Conservation (phyloP, 805 yeast species). For the Hanseniaspora jakobsenii region DNA sequence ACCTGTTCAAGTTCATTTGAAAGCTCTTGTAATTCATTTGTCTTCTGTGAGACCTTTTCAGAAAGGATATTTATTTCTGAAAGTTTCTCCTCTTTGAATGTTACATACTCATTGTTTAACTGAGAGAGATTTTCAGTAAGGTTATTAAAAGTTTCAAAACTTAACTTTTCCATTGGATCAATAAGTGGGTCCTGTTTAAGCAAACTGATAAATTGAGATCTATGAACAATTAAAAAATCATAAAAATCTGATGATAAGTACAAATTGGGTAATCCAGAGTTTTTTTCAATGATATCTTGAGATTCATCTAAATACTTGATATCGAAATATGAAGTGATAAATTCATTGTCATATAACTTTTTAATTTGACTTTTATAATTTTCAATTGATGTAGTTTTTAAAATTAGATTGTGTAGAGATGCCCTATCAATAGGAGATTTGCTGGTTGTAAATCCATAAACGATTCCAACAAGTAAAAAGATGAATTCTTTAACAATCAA, state of each 20-base stretch:
- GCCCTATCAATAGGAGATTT: conserved; percentile 43
- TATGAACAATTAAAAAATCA: conserved; percentile 55
- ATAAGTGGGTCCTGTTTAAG: conserved; percentile 59
- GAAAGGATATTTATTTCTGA: conserved; percentile 21
- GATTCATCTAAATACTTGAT: conserved; percentile 53
- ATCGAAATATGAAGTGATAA: conserved; percentile 46
- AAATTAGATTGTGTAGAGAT: conserved; percentile 50
- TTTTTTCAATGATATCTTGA: conserved; percentile 1
- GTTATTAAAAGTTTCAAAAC: conserved; percentile 40
- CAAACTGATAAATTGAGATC: conserved; percentile 53
- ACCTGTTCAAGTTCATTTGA: conserved; percentile 16
- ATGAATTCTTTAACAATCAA: conserved; percentile 60
- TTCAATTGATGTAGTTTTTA: conserved; percentile 66
- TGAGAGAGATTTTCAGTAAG: conserved; percentile 30
- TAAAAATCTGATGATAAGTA: conserved; percentile 59
- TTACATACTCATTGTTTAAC: conserved; percentile 25
- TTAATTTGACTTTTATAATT: conserved; percentile 61
- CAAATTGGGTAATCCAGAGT: conserved; percentile 65
- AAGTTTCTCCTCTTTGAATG: conserved; percentile 26
- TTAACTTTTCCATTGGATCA: conserved; percentile 57
- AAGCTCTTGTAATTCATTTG: conserved; percentile 16
- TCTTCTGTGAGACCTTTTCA: conserved; percentile 16
- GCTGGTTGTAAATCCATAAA: conserved; percentile 69
- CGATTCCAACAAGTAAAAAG: conserved; percentile 56
- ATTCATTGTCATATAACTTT: conserved; percentile 51